Evolutionary conservation across 1,139 yeast species (phyloP).

Genomic region (Blastobotrys indianensis): DNA sequence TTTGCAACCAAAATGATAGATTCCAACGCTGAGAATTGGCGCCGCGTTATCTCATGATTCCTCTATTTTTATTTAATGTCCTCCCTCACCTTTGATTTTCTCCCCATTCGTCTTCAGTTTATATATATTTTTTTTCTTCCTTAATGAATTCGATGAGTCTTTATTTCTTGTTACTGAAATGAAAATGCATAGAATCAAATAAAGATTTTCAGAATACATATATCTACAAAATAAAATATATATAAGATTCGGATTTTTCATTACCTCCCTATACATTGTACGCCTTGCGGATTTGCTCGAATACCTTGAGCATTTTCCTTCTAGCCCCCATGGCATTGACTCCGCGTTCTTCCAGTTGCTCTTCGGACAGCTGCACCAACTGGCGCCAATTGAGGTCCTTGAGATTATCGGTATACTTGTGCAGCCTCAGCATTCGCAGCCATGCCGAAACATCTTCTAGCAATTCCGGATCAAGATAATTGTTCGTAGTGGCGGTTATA

Average conservation of each 20-base stretch:
- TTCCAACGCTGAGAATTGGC: conserved; percentile 45
- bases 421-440: conserved; percentile 83
- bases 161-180: too few relatives aligned
- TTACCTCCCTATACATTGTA: conserved; percentile 3
- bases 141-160: too few relatives aligned
- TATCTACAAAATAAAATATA: too few relatives aligned
- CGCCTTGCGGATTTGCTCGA: conserved; percentile 62
- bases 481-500: conserved; percentile 5
- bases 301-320: conserved; percentile 84
- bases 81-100: too few relatives aligned
- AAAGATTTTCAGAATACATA: too few relatives aligned
- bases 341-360: conserved; percentile 66
- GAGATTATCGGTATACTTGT: conserved; percentile 85
- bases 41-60: conserved; percentile 4
- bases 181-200: too few relatives aligned
- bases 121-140: too few relatives aligned
- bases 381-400: conserved; percentile 74
- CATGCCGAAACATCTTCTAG: conserved; percentile 83
- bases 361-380: conserved; percentile 65
- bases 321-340: conserved; percentile 94
- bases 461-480: conserved; percentile 49
- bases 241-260: too few relatives aligned
- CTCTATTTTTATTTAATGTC: too few relatives aligned
- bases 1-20: conserved; percentile 40
- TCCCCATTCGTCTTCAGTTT: too few relatives aligned